phyloP scores from a whole-genome alignment of 176 grass and related monocot species.

The maize (Zea mays) region DNA sequence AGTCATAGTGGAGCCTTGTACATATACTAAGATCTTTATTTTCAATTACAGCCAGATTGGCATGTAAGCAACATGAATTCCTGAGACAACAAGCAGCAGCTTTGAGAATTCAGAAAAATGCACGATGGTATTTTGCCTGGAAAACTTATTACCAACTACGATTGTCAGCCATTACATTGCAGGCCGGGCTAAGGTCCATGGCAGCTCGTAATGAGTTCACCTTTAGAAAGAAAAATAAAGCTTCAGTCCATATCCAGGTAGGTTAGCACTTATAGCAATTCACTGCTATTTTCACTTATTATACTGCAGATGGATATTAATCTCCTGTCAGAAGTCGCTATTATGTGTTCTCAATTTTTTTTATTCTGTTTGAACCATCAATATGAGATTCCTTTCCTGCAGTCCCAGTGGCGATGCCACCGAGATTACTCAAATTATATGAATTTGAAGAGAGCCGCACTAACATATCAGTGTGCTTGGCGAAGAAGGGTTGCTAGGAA shows the following conservation, averaged over 20 bases:
- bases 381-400: slow-evolving; percentile 11
- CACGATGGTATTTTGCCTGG: slow-evolving; percentile 63
- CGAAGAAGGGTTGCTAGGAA: slow-evolving; percentile 76
- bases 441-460: slow-evolving; percentile 55
- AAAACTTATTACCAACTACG: slow-evolving; percentile 61
- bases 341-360: slow-evolving; percentile 14
- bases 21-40: slow-evolving; percentile 41
- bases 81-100: slow-evolving; percentile 80
- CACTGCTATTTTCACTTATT: slow-evolving; percentile 35
- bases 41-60: slow-evolving; percentile 70
- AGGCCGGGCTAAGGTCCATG: slow-evolving; percentile 73
- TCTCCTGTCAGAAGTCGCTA: not conserved
- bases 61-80: slow-evolving; percentile 59
- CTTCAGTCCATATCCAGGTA: slow-evolving; percentile 80
- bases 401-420: slow-evolving; percentile 75
- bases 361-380: slow-evolving; percentile 34
- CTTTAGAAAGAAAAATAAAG: slow-evolving; percentile 75
- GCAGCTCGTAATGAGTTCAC: slow-evolving; percentile 63
- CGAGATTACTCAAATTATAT: slow-evolving; percentile 61
- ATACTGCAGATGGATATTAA: slow-evolving; percentile 25
- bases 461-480: slow-evolving; percentile 87
- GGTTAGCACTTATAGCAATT: slow-evolving; percentile 15
- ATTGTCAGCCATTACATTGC: slow-evolving; percentile 64
- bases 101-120: slow-evolving; percentile 83
- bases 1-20: slow-evolving; percentile 25